Percentiles rank a stretch among this genome's conserved stretches.
These are phyloP conservation scores for Raphidocelis subcapitata DNA, from an alignment of 139 green algal species.

Conservation along the genomic window DNA sequence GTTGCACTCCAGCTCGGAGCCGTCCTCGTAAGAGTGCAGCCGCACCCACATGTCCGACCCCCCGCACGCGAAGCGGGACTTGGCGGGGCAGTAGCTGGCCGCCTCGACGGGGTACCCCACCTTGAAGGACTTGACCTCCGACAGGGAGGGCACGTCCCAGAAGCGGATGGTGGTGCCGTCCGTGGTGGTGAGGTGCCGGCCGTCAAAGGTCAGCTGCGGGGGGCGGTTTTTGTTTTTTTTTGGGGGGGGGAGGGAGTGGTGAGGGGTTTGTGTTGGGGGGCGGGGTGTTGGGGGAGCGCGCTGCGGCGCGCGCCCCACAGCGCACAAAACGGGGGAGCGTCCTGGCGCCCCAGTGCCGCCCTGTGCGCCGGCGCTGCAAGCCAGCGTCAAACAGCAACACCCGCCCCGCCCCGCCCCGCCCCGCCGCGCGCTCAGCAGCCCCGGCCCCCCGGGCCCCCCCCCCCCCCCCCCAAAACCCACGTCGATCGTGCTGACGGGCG, in stretches of 20 bases:
- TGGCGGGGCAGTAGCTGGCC: slow-evolving; percentile 75
- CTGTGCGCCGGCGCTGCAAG: too few species aligned
- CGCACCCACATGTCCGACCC: slow-evolving; percentile 98
- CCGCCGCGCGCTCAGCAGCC: background rate
- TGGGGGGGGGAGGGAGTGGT: too few species aligned
- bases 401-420: too few species aligned
- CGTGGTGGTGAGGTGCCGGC: slow-evolving; percentile 76
- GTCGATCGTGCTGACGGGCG: slow-evolving; percentile 80
- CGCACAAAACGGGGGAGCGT: too few species aligned
- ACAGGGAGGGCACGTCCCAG: slow-evolving; percentile 63
- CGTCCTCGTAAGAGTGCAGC: slow-evolving; percentile 82
- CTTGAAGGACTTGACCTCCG: slow-evolving; percentile 40
- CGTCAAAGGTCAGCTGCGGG: slow-evolving; percentile 58
- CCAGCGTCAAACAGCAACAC: too few species aligned
- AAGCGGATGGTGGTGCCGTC: slow-evolving; percentile 79
- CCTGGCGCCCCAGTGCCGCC: too few species aligned
- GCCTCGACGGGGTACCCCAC: slow-evolving; percentile 68
- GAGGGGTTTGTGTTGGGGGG: too few species aligned
- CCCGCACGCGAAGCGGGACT: slow-evolving; percentile 71
- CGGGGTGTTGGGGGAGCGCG: too few species aligned
- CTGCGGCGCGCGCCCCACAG: too few species aligned
- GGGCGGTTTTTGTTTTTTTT: too few species aligned
- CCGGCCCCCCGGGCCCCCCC: background rate
- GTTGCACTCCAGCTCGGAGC: slow-evolving; percentile 74
- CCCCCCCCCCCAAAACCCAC: slow-evolving; percentile 40